Base-by-base conservation (phyloP, 305 asterid genomes). In the Ilex paraguariensis region DNA sequence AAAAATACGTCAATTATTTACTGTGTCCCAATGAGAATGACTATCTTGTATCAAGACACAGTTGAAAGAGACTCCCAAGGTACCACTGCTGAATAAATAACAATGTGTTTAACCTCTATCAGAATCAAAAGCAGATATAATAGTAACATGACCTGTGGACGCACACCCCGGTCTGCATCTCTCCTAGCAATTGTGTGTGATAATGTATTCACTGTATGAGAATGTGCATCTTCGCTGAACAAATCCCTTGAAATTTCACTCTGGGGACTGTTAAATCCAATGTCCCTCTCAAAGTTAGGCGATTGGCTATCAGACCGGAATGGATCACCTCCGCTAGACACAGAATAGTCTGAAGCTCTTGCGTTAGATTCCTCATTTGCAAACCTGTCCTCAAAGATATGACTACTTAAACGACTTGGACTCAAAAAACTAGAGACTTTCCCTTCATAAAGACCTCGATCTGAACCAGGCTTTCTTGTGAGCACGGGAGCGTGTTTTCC, bases 381-480 rank as follows among this genome's bases (percentile, higher is more conserved):
- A 73, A 84, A 82, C 73, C 79, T 70, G 48, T 83, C 91, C 70
- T 81, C 83, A 57, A 70, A 69, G 45, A 70, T 67, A 66, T 65
- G 81, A 72, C 84, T 86, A 69, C 86, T 82, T 50, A 73, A 76
- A 74, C 61, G 87, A 65, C 82, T 72, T 57, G 96, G 95, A 79
- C 95, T 87, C 79, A 79, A 64, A 77, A 91, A 88, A 69, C 92
- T 83, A 63, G 92, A 81, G 46, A 86, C 72, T 61, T 91, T 88
- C 62, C 90, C 90, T 65, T 80, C 95, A 60, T 87, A 87, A 62
- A 83, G 83, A 58, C 95, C 95, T 69, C 87, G 83, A 75, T 88
- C 98, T 60, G 98, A 91, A 55, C 98, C 98, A 10, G 91, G 86
- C 78, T 84, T 91, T 74, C 95, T 81, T 56, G 88, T 77, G 54